These are phyloP conservation scores for Colletotrichum ledebouriae DNA, from an alignment of 2,329 filamentous ascomycete genomes.

Conservation along the genomic window DNA sequence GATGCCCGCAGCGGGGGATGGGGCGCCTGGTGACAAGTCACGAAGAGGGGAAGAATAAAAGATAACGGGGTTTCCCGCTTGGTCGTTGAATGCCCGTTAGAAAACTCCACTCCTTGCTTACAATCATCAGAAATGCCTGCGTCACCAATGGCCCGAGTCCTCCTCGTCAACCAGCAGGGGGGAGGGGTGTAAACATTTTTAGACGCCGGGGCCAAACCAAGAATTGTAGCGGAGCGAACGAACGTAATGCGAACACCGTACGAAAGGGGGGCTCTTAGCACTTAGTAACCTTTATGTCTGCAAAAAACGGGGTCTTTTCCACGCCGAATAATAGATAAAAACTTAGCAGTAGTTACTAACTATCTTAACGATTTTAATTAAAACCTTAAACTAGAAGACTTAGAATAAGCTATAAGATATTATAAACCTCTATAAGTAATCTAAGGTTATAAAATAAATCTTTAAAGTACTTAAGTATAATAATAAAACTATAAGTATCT, in stretches of 20 bases:
- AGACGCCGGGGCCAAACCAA: slow-evolving; percentile 22
- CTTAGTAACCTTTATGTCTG: too few species aligned
- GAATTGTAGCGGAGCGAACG: slow-evolving; percentile 18
- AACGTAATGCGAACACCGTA: slow-evolving; percentile 1
- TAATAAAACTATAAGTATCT: too few species aligned
- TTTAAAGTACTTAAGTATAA: too few species aligned
- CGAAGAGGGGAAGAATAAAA: slow-evolving; percentile 3
- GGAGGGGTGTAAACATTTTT: slow-evolving; percentile 1
- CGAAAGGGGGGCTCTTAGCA: neutral
- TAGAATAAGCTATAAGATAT: too few species aligned
- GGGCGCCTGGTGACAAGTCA: slow-evolving; percentile 3
- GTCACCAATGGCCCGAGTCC: slow-evolving; percentile 30
- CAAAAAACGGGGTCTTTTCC: too few species aligned
- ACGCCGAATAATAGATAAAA: too few species aligned
- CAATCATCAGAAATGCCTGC: slow-evolving; percentile 33
- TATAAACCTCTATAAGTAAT: too few species aligned
- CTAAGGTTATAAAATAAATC: too few species aligned
- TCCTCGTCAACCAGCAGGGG: neutral
- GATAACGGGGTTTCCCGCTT: slow-evolving; percentile 28
- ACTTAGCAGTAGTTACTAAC: too few species aligned
- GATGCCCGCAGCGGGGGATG: neutral
- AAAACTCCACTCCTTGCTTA: slow-evolving; percentile 34
- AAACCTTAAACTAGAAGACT: too few species aligned
- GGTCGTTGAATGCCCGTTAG: slow-evolving; percentile 4
- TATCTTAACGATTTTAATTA: too few species aligned